These are phyloP conservation scores for Plasmodium coatneyi DNA, from an alignment of 169 alveolate genomes.

Conservation along the genomic window DNA sequence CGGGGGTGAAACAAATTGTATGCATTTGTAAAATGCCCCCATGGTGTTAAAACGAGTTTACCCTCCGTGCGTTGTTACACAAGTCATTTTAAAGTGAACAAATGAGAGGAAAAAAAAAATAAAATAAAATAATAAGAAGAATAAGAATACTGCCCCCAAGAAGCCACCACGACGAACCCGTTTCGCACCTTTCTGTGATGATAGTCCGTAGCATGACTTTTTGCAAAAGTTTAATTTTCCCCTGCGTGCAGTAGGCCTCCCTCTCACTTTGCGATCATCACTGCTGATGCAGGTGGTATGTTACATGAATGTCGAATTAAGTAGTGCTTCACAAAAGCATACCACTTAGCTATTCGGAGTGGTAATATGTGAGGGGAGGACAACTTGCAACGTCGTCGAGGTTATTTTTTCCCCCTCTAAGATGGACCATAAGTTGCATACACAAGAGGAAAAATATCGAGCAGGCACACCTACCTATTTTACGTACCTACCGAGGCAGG, in stretches of 20 bases:
- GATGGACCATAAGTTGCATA: neutral
- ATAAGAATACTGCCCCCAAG: neutral
- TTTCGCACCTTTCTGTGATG: neutral
- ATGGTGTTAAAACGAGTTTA: neutral
- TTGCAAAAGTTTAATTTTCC: neutral
- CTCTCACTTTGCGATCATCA: neutral
- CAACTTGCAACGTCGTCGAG: neutral
- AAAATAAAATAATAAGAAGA: neutral
- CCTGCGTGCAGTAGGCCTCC: neutral
- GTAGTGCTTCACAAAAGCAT: neutral
- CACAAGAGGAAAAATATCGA: neutral
- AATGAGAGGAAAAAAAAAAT: neutral
- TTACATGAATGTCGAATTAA: neutral
- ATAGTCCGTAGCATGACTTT: neutral
- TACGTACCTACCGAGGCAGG: neutral
- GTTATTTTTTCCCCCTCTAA: neutral
- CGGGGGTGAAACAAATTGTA: neutral
- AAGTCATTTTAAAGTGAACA: neutral
- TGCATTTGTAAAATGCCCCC: neutral
- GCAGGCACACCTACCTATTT: neutral
- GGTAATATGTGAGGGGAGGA: neutral
- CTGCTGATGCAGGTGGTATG: neutral
- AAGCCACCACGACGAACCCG: neutral
- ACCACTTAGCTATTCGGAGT: neutral
- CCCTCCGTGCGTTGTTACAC: neutral